These are phyloP conservation scores for Paramyrothecium sp. DNA, from an alignment of 2,329 filamentous ascomycete genomes.

Conservation along the genomic window DNA sequence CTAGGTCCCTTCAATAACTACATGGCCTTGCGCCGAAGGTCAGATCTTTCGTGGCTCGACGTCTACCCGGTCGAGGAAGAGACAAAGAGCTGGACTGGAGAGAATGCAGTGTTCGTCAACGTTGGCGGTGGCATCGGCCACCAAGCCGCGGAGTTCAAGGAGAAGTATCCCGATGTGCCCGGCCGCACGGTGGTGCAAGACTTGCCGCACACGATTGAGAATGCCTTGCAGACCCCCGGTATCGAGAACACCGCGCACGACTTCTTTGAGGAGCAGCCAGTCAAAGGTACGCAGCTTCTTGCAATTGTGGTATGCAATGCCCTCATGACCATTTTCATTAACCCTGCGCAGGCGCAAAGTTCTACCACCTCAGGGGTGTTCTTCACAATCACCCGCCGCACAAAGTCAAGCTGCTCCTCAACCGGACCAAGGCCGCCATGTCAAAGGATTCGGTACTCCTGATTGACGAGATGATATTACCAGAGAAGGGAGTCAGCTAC, in stretches of 20 bases:
- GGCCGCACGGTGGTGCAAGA: conserved; percentile 22
- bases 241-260: conserved; percentile 25
- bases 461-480: conserved; percentile 13
- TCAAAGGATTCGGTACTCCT: conserved; percentile 10
- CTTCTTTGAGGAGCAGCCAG: conserved; percentile 12
- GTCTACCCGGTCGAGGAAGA: conserved; percentile 16
- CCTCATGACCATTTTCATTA: too few relatives aligned
- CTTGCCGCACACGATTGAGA: conserved; percentile 14
- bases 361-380: conserved; percentile 14
- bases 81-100: not conserved
- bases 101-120: conserved; percentile 12
- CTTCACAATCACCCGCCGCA: conserved; percentile 14
- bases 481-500: conserved; percentile 5
- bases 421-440: conserved; percentile 12
- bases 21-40: conserved; percentile 15
- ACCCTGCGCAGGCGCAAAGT: conserved; percentile 2
- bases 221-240: conserved; percentile 15
- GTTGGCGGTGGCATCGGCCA: conserved; percentile 22
- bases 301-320: too few relatives aligned
- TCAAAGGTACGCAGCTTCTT: not conserved
- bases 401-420: conserved; percentile 11
- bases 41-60: conserved; percentile 13
- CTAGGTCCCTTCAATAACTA: conserved; percentile 16
- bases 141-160: conserved; percentile 17
- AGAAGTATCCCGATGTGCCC: conserved; percentile 11